Evolutionary conservation across 208 protist genomes (phyloP).

Genomic region (Phytomonas sp.): DNA sequence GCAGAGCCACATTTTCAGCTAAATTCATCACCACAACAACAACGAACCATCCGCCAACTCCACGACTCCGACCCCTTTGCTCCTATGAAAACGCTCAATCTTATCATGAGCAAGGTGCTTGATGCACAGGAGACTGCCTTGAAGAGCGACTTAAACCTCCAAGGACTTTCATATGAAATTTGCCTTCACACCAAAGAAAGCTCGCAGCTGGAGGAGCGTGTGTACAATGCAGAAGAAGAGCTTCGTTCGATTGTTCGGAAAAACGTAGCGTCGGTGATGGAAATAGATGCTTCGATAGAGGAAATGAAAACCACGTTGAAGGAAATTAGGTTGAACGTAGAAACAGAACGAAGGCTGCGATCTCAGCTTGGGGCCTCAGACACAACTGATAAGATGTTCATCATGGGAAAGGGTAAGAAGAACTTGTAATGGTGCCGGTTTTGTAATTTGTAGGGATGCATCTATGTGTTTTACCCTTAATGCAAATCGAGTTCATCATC

Average conservation of each 20-base stretch:
- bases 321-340: constrained; percentile 52
- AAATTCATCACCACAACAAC: background rate
- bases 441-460: background rate
- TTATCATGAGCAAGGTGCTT: constrained; percentile 11
- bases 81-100: constrained; percentile 9
- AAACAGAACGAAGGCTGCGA: constrained; percentile 28
- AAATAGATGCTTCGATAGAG: constrained; percentile 31
- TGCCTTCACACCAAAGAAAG: constrained; percentile 14
- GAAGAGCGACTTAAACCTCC: constrained; percentile 13
- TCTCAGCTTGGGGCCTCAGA: constrained; percentile 22
- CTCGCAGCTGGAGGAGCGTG: constrained; percentile 18
- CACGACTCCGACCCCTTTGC: background rate
- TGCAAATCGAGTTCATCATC: background rate
- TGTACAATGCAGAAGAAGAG: constrained; percentile 14
- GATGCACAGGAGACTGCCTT: constrained; percentile 16
- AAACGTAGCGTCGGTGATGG: constrained; percentile 27
- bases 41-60: background rate
- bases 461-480: background rate
- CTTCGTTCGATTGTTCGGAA: constrained; percentile 27
- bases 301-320: constrained; percentile 50
- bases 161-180: constrained; percentile 25
- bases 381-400: constrained; percentile 22
- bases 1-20: background rate
- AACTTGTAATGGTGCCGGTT: background rate
- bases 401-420: constrained; percentile 11